Conservation (phyloP, 257 asterid genomes). For the Scutellaria galericulata region DNA sequence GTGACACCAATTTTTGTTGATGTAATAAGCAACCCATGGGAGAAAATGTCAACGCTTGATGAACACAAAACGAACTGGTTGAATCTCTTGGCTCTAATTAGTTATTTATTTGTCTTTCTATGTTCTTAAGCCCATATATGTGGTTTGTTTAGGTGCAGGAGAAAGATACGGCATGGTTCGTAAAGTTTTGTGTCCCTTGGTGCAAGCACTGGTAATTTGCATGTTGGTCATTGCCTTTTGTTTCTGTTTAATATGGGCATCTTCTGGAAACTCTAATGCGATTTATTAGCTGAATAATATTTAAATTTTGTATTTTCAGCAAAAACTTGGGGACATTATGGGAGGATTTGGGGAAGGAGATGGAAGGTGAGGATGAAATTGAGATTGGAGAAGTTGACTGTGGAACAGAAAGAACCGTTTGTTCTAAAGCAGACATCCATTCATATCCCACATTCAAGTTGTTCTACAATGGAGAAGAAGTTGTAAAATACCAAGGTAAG, state of each 20-base stretch:
- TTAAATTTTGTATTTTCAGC: slow-evolving; percentile 48
- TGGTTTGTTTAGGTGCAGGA: slow-evolving; percentile 75
- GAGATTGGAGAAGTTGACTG: slow-evolving; percentile 98
- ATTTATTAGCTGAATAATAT: slow-evolving; percentile 24
- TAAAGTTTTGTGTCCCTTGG: slow-evolving; percentile 98
- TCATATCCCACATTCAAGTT: slow-evolving; percentile 97
- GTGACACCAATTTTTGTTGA: slow-evolving; percentile 3
- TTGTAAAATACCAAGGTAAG: slow-evolving; percentile 82
- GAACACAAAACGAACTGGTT: neutral
- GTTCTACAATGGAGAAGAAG: slow-evolving; percentile 93
- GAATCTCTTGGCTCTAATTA: neutral
- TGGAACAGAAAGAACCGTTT: slow-evolving; percentile 70
- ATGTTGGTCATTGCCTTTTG: neutral
- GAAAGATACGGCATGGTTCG: slow-evolving; percentile 97
- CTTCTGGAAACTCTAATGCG: neutral
- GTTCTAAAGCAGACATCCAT: slow-evolving; percentile 88
- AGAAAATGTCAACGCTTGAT: slow-evolving; percentile 20
- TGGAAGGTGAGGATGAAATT: slow-evolving; percentile 96
- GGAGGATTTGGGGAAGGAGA: slow-evolving; percentile 95
- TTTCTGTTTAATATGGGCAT: slow-evolving; percentile 27
- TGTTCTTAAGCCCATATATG: slow-evolving; percentile 10
- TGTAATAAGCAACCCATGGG: neutral
- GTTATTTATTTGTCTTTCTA: neutral
- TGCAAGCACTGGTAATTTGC: slow-evolving; percentile 94
- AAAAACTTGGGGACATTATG: slow-evolving; percentile 89